Conservation (phyloP, 2,329 filamentous ascomycete species). For the Nigrospora osmanthi region DNA sequence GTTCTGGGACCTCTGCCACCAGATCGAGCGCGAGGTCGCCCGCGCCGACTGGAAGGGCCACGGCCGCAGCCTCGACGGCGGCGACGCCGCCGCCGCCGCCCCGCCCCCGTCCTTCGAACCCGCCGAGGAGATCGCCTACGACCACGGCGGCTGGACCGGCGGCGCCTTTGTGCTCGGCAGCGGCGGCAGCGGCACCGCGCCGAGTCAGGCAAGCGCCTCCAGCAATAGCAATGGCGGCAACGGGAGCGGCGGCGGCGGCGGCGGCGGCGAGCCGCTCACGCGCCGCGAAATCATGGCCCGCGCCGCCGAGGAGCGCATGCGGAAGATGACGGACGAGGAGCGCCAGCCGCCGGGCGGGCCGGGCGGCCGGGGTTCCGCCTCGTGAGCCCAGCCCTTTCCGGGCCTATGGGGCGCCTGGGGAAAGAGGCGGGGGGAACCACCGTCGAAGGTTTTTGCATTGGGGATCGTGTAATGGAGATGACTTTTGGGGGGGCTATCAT, state of each 20-base stretch:
- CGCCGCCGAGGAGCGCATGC: conserved; percentile 62
- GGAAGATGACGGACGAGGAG: conserved; percentile 28
- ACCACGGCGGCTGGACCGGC: conserved; percentile 70
- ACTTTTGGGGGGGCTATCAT: too few relatives aligned
- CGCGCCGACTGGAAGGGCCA: conserved; percentile 68
- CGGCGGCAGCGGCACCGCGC: conserved; percentile 2
- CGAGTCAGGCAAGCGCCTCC: conserved; percentile 60
- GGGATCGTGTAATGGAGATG: too few relatives aligned
- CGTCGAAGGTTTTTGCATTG: too few relatives aligned
- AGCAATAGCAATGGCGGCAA: too few relatives aligned
- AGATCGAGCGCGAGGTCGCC: conserved; percentile 83
- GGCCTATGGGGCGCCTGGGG: neutral
- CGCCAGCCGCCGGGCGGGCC: conserved; percentile 4
- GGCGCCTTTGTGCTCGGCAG: conserved; percentile 67
- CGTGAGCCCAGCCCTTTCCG: neutral
- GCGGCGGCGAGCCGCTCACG: conserved; percentile 41
- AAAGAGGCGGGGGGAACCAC: too few relatives aligned
- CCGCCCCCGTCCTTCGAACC: conserved; percentile 25
- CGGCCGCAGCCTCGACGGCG: conserved; percentile 58
- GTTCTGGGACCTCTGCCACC: conserved; percentile 84
- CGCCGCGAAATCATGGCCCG: conserved; percentile 68
- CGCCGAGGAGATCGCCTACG: conserved; percentile 47
- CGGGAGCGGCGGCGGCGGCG: conserved; percentile 27
- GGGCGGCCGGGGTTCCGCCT: neutral
- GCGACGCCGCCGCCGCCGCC: conserved; percentile 53